Percentiles rank a stretch among this genome's conserved stretches.
These are phyloP conservation scores for Coprinopsis sp. DNA, from an alignment of 768 basidiomycete genomes.

Conservation along the genomic window DNA sequence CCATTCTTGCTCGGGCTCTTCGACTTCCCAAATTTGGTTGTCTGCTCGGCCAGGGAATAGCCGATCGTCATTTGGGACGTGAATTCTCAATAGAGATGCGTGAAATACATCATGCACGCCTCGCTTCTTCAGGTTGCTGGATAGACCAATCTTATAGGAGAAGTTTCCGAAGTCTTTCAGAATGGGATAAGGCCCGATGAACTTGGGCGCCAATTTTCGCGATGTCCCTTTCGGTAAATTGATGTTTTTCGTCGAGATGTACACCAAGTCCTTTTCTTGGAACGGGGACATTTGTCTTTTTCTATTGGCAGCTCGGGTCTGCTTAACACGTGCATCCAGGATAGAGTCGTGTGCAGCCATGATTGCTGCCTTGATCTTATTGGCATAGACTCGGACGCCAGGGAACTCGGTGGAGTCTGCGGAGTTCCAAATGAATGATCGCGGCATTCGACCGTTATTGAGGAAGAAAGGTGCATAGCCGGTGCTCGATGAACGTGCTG, in stretches of 20 bases:
- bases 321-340: slow-evolving; percentile 23
- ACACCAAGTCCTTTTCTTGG: slow-evolving; percentile 23
- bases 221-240: slow-evolving; percentile 25
- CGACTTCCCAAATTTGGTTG: slow-evolving; percentile 33
- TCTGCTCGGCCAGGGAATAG: slow-evolving; percentile 29
- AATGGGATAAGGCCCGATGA: slow-evolving; percentile 34
- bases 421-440: slow-evolving; percentile 12
- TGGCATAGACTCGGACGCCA: slow-evolving; percentile 22
- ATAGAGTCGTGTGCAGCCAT: slow-evolving; percentile 31
- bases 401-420: background rate
- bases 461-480: slow-evolving; percentile 29
- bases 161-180: slow-evolving; percentile 14
- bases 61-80: slow-evolving; percentile 22
- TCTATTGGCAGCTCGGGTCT: slow-evolving; percentile 27
- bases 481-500: slow-evolving; percentile 6
- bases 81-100: too few relatives aligned
- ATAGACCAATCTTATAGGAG: slow-evolving; percentile 26
- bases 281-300: slow-evolving; percentile 15
- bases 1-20: slow-evolving; percentile 30
- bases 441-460: slow-evolving; percentile 22
- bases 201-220: slow-evolving; percentile 31
- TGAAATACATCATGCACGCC: too few relatives aligned
- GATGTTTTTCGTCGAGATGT: slow-evolving; percentile 34
- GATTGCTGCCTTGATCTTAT: slow-evolving; percentile 20
- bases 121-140: slow-evolving; percentile 5